A percentile compares a stretch with the other conserved stretches of the same genome.
These are phyloP conservation scores for Alternaria hordeiaustralica DNA, from an alignment of 2,329 filamentous ascomycete genomes.

Conservation along the genomic window DNA sequence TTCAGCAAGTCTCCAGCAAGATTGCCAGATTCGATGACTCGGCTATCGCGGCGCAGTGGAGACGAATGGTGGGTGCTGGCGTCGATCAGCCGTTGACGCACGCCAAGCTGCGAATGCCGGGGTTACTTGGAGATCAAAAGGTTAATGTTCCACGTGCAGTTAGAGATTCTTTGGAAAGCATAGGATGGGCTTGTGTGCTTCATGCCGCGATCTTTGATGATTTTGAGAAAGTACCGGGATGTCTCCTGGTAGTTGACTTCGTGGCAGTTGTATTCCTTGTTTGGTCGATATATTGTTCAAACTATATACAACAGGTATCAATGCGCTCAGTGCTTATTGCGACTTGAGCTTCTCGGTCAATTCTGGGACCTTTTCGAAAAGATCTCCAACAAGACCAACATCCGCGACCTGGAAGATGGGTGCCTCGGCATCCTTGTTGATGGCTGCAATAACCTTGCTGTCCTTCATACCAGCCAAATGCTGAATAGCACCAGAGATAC, in stretches of 20 bases:
- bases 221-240: neutral
- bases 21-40: neutral
- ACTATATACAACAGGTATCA: conserved; percentile 19
- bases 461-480: conserved; percentile 99
- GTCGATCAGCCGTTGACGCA: conserved; percentile 20
- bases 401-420: conserved; percentile 99
- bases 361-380: conserved; percentile 96
- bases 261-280: neutral
- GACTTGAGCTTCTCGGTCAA: conserved; percentile 90
- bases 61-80: conserved; percentile 11
- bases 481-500: conserved; percentile 97
- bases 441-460: conserved; percentile 98
- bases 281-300: neutral
- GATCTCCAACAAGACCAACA: conserved; percentile 86
- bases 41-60: conserved; percentile 9
- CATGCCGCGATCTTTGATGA: neutral
- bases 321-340: conserved; percentile 25
- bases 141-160: neutral
- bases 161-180: neutral
- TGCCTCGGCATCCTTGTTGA: conserved; percentile 97
- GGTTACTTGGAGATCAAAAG: neutral
- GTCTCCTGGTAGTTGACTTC: neutral
- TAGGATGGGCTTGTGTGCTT: neutral
- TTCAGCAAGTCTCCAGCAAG: neutral
- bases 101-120: conserved; percentile 13